Evolutionary conservation across 345 rosid genomes (phyloP).

Genomic region (Arabis alpina): DNA sequence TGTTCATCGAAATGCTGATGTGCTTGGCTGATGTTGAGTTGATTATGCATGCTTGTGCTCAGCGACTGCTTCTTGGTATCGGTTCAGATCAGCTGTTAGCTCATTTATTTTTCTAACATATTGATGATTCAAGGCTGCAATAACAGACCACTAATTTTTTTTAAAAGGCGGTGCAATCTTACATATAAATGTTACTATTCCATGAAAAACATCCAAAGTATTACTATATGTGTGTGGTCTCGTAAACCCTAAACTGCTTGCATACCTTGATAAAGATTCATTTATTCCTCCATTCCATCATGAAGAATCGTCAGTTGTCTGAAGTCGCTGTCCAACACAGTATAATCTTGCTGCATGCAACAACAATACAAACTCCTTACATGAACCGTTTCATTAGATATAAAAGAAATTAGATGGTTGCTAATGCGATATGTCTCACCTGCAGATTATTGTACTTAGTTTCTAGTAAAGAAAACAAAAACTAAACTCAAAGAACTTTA

Average conservation of each 20-base stretch:
- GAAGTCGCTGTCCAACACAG: not conserved
- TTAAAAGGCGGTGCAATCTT: too few relatives aligned
- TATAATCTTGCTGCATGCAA: not conserved
- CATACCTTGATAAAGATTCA: conserved; percentile 57
- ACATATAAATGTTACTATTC: too few relatives aligned
- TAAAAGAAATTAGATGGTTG: not conserved
- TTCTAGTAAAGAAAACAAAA: too few relatives aligned
- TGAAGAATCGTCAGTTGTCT: conserved; percentile 51
- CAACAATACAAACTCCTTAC: not conserved
- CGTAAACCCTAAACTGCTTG: too few relatives aligned
- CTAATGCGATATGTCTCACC: conserved; percentile 45
- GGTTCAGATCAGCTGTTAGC: too few relatives aligned
- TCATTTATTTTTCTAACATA: too few relatives aligned
- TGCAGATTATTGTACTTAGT: not conserved
- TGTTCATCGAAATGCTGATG: not conserved
- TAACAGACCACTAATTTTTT: not conserved
- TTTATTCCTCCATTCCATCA: conserved; percentile 67
- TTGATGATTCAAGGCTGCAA: conserved; percentile 47
- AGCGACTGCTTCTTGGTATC: not conserved
- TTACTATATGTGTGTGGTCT: conserved; percentile 3
- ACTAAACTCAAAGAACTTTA: too few relatives aligned
- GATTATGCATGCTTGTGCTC: not conserved
- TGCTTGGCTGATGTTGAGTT: not conserved
- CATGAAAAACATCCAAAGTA: not conserved
- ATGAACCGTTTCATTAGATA: not conserved